Base-by-base conservation (phyloP, 331 rosid genomes). In the Dryas integrifolia region DNA sequence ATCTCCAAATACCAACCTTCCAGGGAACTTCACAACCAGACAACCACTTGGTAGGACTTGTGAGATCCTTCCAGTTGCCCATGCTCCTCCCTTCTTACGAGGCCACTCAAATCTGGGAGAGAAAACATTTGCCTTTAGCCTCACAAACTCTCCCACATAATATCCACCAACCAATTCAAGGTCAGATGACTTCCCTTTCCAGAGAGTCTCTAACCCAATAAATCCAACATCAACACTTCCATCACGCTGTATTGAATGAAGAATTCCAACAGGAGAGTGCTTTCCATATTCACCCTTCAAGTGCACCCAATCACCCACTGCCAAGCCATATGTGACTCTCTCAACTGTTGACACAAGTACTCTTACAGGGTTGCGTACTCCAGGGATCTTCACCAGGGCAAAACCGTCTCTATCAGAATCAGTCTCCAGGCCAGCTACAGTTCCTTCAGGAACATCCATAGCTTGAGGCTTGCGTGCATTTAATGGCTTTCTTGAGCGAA, bases 81-180 rank as follows among this genome's bases (percentile, higher is more conserved):
- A 83, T 0, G 65, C 56, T 60, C 80, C 79, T 44, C 57, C 69
- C 47, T 58, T 70, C 63, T 77, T 80, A 16, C 67, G 69, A 58
- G 84, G 84, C 87, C 87, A 83, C 56, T 76, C 72, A 65, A 80
- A 80, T 52, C 82, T 78, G n/a, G 84, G 87, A 50, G 77, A 21
- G 3, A 48, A 16, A 12, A 80, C 61, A 47, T 70, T 73, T 55
- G 11, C 79, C 64, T 73, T 83, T 61, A 77, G 64, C 75, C 82
- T 77, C 70, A 80, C 82, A 69, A 83, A 83, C 59, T 80, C 80
- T 44, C 87, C 85, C 11, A 69, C 72, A 63, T 51, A 70, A 73
- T 56, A 80, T 73, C 39, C 40, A 39, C 44, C 68, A 13, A 72
- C 16, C 35, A 77, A 24, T 73, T 80, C 44, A 67, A 83, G 72